These are phyloP conservation scores for Suhomyces kunorum DNA, from an alignment of 1,139 yeast species.

Conservation along the genomic window DNA sequence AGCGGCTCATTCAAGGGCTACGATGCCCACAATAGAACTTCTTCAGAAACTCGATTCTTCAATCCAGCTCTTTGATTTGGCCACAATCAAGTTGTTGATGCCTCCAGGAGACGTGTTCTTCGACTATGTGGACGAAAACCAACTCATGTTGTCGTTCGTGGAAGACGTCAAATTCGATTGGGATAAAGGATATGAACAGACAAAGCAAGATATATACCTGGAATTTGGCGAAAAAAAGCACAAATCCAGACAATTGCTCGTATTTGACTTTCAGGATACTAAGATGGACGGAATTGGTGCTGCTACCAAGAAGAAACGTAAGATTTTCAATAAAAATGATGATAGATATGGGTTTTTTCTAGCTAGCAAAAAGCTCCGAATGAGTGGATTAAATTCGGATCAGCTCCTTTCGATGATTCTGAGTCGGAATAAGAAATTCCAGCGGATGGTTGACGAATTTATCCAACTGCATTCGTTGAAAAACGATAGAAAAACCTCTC, in stretches of 20 bases:
- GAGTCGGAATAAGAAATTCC: conserved; percentile 58
- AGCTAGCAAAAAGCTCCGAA: conserved; percentile 24
- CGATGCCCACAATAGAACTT: conserved; percentile 42
- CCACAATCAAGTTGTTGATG: conserved; percentile 59
- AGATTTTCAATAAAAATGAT: conserved; percentile 13
- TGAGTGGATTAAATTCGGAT: conserved; percentile 23
- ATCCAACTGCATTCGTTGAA: background rate
- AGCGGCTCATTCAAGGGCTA: conserved; percentile 43
- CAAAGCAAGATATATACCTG: conserved; percentile 34
- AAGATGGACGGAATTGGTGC: conserved; percentile 43
- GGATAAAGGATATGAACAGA: conserved; percentile 50
- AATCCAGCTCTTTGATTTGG: conserved; percentile 53
- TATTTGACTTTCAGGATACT: conserved; percentile 81
- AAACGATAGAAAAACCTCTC: too few species aligned
- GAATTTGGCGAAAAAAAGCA: conserved; percentile 15
- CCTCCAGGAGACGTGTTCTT: conserved; percentile 67
- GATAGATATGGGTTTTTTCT: conserved; percentile 26
- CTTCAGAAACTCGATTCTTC: conserved; percentile 34
- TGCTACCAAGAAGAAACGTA: conserved; percentile 24
- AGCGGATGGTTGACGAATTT: conserved; percentile 6
- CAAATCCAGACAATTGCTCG: conserved; percentile 49
- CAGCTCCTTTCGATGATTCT: conserved; percentile 60
- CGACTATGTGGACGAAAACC: conserved; percentile 75
- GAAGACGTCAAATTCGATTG: conserved; percentile 37
- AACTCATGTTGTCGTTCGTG: conserved; percentile 40